phyloP scores from a whole-genome alignment of 129 eudicot genomes.

The Oenanthe sinensis region DNA sequence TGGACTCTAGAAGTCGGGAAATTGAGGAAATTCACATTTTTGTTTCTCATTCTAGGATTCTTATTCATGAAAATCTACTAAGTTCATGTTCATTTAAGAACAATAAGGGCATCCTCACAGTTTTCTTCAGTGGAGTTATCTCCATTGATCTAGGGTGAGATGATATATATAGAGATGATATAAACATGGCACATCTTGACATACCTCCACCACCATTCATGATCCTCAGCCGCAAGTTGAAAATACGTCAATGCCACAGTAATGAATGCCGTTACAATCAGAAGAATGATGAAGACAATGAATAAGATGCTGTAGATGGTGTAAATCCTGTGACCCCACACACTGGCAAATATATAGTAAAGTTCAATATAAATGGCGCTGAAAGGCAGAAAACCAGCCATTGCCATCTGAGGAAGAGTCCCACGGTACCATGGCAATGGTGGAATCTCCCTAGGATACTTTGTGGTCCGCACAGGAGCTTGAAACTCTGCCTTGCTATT shows the following conservation, averaged over 20 bases:
- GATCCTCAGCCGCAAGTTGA: conserved; percentile 71
- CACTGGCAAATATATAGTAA: conserved; percentile 69
- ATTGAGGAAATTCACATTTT: not conserved
- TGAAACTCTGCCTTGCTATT: conserved; percentile 74
- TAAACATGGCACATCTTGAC: conserved; percentile 6
- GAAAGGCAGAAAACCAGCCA: conserved; percentile 71
- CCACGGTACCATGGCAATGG: conserved; percentile 59
- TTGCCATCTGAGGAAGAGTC: conserved; percentile 69
- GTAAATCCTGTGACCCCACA: conserved; percentile 77
- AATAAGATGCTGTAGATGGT: conserved; percentile 69
- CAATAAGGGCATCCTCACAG: not conserved
- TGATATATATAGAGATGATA: not conserved
- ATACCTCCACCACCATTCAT: conserved; percentile 78
- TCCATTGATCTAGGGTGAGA: not conserved
- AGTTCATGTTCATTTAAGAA: not conserved
- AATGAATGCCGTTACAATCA: conserved; percentile 51
- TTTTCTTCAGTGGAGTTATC: not conserved
- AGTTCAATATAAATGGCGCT: conserved; percentile 69
- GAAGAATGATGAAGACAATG: conserved; percentile 56
- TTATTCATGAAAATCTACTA: not conserved
- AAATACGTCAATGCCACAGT: conserved; percentile 55
- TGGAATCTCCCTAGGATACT: conserved; percentile 70
- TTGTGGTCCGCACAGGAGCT: conserved; percentile 71
- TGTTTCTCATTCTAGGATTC: not conserved
- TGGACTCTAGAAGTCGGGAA: not conserved